Conservation (phyloP, 2,329 filamentous ascomycete genomes). For the Ceratocystiopsis minuta region DNA sequence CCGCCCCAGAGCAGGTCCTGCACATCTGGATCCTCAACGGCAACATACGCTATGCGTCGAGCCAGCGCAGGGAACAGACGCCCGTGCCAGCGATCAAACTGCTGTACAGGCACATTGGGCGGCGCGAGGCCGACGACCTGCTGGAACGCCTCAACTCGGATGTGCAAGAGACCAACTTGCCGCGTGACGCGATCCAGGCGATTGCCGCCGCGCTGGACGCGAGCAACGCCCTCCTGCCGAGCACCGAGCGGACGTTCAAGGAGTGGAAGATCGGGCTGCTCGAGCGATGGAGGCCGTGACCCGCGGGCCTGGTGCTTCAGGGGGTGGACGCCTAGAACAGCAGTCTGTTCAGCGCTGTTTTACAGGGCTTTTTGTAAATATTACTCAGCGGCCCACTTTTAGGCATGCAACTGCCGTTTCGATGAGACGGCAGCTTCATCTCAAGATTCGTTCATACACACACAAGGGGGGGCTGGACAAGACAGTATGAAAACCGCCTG, state of each 20-base stretch:
- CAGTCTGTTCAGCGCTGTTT: too few species aligned
- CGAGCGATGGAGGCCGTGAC: conserved; percentile 32
- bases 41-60: conserved; percentile 34
- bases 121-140: conserved; percentile 27
- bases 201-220: conserved; percentile 25
- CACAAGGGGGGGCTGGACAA: too few species aligned
- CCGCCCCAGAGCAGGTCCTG: conserved; percentile 14
- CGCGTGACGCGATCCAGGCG: conserved; percentile 27
- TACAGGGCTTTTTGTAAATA: too few species aligned
- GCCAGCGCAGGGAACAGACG: conserved; percentile 9
- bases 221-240: conserved; percentile 35
- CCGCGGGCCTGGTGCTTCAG: too few species aligned
- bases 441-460: too few species aligned
- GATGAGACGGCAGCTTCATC: too few species aligned
- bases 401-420: too few species aligned
- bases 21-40: conserved; percentile 39
- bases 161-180: conserved; percentile 41
- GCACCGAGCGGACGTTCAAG: conserved; percentile 36
- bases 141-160: conserved; percentile 33
- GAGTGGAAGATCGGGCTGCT: conserved; percentile 52
- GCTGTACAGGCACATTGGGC: conserved; percentile 27
- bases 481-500: too few species aligned
- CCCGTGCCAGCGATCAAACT: conserved; percentile 31
- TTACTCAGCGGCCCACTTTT: too few species aligned
- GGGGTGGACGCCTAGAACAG: too few species aligned